Conservation (phyloP, 2,329 filamentous ascomycete genomes). For the Coniochaeta sp. region DNA sequence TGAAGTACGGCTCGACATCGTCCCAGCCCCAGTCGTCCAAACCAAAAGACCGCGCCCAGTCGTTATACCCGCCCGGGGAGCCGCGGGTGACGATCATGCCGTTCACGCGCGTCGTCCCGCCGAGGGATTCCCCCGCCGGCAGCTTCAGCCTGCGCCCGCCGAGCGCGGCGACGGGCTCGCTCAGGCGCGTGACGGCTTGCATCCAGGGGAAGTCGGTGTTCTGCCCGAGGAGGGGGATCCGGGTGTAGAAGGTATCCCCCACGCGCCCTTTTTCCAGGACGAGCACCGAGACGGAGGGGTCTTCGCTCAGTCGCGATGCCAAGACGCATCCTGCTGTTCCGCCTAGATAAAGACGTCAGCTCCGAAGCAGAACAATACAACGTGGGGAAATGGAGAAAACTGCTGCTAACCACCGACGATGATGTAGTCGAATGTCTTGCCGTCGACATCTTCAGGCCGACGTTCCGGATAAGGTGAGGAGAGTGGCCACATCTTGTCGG, state of each 20-base stretch:
- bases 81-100: constrained; percentile 24
- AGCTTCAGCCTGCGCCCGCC: constrained; percentile 11
- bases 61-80: constrained; percentile 19
- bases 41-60: constrained; percentile 20
- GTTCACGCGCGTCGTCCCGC: constrained; percentile 25
- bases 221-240: constrained; percentile 24
- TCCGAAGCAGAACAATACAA: too few relatives aligned
- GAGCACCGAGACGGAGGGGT: constrained; percentile 27
- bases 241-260: constrained; percentile 19
- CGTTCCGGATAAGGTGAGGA: constrained; percentile 15
- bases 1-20: constrained; percentile 25
- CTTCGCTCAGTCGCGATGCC: constrained; percentile 34
- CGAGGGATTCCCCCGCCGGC: constrained; percentile 21
- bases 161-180: constrained; percentile 17
- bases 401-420: constrained; percentile 29
- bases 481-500: constrained; percentile 20
- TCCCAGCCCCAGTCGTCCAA: constrained; percentile 27
- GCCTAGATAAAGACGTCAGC: constrained; percentile 17
- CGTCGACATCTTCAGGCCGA: constrained; percentile 14
- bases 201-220: constrained; percentile 13
- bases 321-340: constrained; percentile 41
- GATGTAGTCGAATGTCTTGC: constrained; percentile 34
- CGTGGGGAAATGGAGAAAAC: not conserved
- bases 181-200: constrained; percentile 17
- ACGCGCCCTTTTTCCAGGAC: constrained; percentile 27